Conservation (phyloP, 306 rosid species). For the peach (Prunus persica) region Prunus_persica_NCBIv2 NC_034015.1:423001-423500, state of each 20-base stretch:
- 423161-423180: neutral
- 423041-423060: neutral
- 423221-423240: neutral
- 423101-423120: neutral
- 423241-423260: neutral
- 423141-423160: neutral
- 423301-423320: neutral
- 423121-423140: neutral
- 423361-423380: neutral
- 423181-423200: neutral
- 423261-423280: neutral
- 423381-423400: neutral
- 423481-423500: neutral
- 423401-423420: neutral
- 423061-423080: neutral
- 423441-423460: neutral
- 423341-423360: neutral
- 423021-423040: neutral
- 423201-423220: neutral
- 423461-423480: neutral
- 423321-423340: neutral
- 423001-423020: neutral
- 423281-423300: neutral
- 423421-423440: neutral
- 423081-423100: neutral